These are phyloP conservation scores for Pilatotrama ljubarskyi DNA, from an alignment of 768 basidiomycete species.

Conservation along the genomic window DNA sequence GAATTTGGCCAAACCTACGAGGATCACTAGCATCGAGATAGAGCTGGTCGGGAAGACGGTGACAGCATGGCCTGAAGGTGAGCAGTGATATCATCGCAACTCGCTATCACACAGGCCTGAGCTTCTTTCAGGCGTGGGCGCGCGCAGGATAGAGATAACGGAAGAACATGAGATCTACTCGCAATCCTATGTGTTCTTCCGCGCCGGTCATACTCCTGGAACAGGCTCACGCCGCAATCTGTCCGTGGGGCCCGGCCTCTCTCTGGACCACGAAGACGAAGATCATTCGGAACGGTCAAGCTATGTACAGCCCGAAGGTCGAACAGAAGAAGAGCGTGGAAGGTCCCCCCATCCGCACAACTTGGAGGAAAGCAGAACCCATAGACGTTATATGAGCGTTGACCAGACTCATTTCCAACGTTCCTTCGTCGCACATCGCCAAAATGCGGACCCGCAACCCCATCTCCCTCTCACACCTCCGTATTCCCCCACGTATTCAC, in stretches of 20 bases:
- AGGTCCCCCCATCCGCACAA: conserved; percentile 20
- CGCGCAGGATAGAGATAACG: conserved; percentile 68
- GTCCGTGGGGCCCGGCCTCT: conserved; percentile 53
- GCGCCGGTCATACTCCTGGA: conserved; percentile 46
- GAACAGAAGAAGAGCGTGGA: conserved; percentile 22
- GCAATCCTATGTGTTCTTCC: conserved; percentile 71
- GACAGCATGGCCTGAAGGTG: conserved; percentile 88
- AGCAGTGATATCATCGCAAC: conserved; percentile 20
- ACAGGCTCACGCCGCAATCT: conserved; percentile 46
- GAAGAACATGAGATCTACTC: conserved; percentile 80
- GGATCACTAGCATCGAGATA: conserved; percentile 83
- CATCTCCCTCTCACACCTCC: conserved; percentile 34
- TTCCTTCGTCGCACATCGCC: conserved; percentile 30
- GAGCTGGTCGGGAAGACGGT: conserved; percentile 70
- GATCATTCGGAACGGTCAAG: conserved; percentile 37
- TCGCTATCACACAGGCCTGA: background rate
- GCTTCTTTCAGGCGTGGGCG: conserved; percentile 54
- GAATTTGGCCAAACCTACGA: conserved; percentile 71
- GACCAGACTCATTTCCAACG: conserved; percentile 35
- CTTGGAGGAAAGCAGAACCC: background rate
- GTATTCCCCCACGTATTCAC: conserved; percentile 30
- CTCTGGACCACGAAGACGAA: conserved; percentile 40
- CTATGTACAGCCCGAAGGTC: conserved; percentile 28
- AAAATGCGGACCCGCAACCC: conserved; percentile 17
- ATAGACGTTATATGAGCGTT: conserved; percentile 31